Conservation (phyloP, 768 basidiomycete genomes). For the Imleria badia region DNA sequence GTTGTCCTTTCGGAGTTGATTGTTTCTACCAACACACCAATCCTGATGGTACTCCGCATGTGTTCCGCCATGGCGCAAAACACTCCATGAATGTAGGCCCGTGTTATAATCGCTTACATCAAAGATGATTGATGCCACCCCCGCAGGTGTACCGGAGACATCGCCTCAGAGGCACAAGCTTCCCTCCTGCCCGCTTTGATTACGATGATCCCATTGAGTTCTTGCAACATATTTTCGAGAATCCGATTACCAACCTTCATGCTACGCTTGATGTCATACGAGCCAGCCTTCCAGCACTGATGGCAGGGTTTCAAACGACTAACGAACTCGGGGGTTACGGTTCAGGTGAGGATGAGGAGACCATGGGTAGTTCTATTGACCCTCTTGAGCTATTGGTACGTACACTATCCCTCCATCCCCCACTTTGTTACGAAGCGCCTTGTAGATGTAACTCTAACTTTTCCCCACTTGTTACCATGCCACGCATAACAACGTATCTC, state of each 20-base stretch:
- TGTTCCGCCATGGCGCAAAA: conserved; percentile 56
- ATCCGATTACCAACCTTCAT: conserved; percentile 46
- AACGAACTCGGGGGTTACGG: conserved; percentile 27
- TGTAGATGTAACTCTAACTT: conserved; percentile 34
- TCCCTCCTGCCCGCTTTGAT: conserved; percentile 29
- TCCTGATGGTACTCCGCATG: conserved; percentile 59
- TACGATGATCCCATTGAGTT: conserved; percentile 38
- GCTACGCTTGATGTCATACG: conserved; percentile 37
- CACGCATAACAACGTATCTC: background rate
- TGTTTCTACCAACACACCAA: conserved; percentile 79
- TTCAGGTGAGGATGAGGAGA: conserved; percentile 33
- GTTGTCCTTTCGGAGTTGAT: conserved; percentile 78
- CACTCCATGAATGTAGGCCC: conserved; percentile 52
- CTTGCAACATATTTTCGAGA: conserved; percentile 51
- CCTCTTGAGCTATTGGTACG: conserved; percentile 26
- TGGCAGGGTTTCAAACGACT: conserved; percentile 20
- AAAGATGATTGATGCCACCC: background rate
- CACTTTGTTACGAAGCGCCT: conserved; percentile 24
- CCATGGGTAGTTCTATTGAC: conserved; percentile 8
- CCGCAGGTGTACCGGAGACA: conserved; percentile 27
- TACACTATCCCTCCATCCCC: conserved; percentile 17
- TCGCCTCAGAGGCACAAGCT: conserved; percentile 18
- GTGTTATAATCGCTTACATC: conserved; percentile 32
- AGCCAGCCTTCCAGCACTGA: conserved; percentile 32
- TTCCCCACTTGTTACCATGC: conserved; percentile 19